Evolutionary conservation across 306 rosid genomes (phyloP).

Genomic region (peach (Prunus persica)): DNA sequence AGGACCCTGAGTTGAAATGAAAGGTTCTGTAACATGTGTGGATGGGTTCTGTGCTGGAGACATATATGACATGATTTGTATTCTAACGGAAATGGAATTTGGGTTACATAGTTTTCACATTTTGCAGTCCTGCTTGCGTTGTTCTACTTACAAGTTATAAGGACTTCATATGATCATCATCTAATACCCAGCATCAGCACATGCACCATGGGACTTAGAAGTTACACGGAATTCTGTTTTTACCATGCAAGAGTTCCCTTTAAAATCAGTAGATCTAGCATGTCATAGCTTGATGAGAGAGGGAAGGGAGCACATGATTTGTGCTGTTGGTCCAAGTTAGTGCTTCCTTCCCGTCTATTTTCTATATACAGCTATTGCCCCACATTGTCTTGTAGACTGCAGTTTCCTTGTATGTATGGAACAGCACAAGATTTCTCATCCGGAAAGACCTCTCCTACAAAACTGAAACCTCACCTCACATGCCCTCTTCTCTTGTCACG

Average conservation of each 20-base stretch:
- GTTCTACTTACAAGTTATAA: neutral
- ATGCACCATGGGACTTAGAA: neutral
- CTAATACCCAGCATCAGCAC: neutral
- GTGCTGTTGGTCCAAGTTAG: neutral
- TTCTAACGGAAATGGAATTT: slow-evolving; percentile 34
- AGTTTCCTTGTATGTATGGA: neutral
- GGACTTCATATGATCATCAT: neutral
- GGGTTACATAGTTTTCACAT: slow-evolving; percentile 33
- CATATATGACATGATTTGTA: slow-evolving; percentile 27
- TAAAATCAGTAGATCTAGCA: neutral
- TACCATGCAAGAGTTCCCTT: neutral
- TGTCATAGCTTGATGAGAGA: neutral
- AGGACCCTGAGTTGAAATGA: slow-evolving; percentile 13
- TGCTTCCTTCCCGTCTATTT: neutral
- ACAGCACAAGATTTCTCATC: neutral
- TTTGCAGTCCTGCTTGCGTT: slow-evolving; percentile 10
- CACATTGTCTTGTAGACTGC: neutral
- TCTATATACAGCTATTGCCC: neutral
- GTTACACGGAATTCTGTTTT: no score
- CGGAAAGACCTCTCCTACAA: neutral
- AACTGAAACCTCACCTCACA: slow-evolving; percentile 2
- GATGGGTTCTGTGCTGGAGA: slow-evolving; percentile 18
- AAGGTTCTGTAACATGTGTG: slow-evolving; percentile 17
- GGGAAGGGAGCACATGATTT: neutral
- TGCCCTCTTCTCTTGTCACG: slow-evolving; percentile 11